A percentile compares a stretch with the other conserved stretches of the same genome.
Conservation (phyloP, 108 stramenopile species). For the Fistulifera pelliculosa region DNA sequence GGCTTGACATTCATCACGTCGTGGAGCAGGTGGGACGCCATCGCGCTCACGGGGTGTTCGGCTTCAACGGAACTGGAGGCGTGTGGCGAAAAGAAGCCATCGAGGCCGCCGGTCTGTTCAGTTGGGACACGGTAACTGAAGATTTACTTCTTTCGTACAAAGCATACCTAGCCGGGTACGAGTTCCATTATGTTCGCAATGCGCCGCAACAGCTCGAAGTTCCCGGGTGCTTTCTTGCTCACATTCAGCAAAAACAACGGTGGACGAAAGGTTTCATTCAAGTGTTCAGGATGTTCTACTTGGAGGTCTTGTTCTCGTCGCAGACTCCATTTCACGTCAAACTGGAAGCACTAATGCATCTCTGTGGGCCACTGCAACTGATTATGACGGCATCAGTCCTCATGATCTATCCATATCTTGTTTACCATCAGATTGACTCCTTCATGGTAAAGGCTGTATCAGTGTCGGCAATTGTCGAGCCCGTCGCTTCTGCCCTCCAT, state of each 20-base stretch:
- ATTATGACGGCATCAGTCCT: slow-evolving; percentile 1
- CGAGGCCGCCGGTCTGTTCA: slow-evolving; percentile 13
- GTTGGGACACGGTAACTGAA: slow-evolving; percentile 22
- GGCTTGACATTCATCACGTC: slow-evolving; percentile 8
- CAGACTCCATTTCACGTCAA: slow-evolving; percentile 9
- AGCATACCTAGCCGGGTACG: slow-evolving; percentile 13
- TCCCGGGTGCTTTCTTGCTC: slow-evolving; percentile 6
- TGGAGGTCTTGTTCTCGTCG: slow-evolving; percentile 1
- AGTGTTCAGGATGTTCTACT: slow-evolving; percentile 4
- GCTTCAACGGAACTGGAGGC: slow-evolving; percentile 24
- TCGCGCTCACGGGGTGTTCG: slow-evolving; percentile 1
- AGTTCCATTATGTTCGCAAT: slow-evolving; percentile 14
- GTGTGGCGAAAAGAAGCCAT: slow-evolving; percentile 15
- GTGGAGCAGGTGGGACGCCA: slow-evolving; percentile 12
- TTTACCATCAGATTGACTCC: background rate
- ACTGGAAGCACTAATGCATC: slow-evolving; percentile 12
- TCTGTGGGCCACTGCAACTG: slow-evolving; percentile 3
- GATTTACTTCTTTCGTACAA: slow-evolving; percentile 13
- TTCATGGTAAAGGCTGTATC: background rate
- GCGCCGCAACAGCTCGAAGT: slow-evolving; percentile 15
- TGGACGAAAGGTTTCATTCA: slow-evolving; percentile 25
- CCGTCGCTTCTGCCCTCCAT: background rate
- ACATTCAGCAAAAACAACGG: slow-evolving; percentile 21
- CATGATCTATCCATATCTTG: slow-evolving; percentile 1
- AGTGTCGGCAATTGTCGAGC: background rate